These are phyloP conservation scores for Nidularia sp. DNA, from an alignment of 768 basidiomycete species.

Conservation along the genomic window DNA sequence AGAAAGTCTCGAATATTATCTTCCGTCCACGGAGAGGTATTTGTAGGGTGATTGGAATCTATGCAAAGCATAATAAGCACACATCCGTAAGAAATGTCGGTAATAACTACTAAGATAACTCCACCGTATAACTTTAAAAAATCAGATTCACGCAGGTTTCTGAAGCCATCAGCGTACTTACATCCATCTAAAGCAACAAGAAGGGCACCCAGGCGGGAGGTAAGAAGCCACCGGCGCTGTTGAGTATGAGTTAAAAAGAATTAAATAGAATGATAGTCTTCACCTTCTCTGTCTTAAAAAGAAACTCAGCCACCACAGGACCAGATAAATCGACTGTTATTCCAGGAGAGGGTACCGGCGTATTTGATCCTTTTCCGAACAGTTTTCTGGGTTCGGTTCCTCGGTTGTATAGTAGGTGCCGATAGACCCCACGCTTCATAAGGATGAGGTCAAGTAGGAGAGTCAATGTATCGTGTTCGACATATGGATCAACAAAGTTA, in stretches of 20 bases:
- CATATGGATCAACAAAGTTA: slow-evolving; percentile 80
- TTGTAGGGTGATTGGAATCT: slow-evolving; percentile 36
- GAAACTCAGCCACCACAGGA: too few relatives aligned
- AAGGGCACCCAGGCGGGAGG: slow-evolving; percentile 54
- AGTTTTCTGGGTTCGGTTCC: slow-evolving; percentile 59
- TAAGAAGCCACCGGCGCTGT: slow-evolving; percentile 57
- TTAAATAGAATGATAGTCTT: not conserved
- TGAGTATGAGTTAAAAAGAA: too few relatives aligned
- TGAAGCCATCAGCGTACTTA: too few relatives aligned
- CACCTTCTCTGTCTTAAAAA: not conserved
- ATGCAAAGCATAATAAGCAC: not conserved
- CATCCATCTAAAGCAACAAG: slow-evolving; percentile 70
- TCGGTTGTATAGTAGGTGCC: slow-evolving; percentile 79
- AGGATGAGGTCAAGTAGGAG: slow-evolving; percentile 78
- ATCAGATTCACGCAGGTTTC: slow-evolving; percentile 1
- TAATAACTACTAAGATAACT: slow-evolving; percentile 53
- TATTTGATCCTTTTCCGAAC: too few relatives aligned
- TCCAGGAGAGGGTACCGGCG: too few relatives aligned
- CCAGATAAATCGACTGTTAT: too few relatives aligned
- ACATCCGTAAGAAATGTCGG: not conserved
- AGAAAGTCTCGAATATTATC: slow-evolving; percentile 47
- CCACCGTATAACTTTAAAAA: slow-evolving; percentile 68
- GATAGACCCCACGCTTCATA: slow-evolving; percentile 76
- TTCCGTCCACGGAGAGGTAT: slow-evolving; percentile 46
- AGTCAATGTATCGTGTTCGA: slow-evolving; percentile 75